These are phyloP conservation scores for Camelina laxa DNA, from an alignment of 345 rosid genomes.

Conservation along the genomic window DNA sequence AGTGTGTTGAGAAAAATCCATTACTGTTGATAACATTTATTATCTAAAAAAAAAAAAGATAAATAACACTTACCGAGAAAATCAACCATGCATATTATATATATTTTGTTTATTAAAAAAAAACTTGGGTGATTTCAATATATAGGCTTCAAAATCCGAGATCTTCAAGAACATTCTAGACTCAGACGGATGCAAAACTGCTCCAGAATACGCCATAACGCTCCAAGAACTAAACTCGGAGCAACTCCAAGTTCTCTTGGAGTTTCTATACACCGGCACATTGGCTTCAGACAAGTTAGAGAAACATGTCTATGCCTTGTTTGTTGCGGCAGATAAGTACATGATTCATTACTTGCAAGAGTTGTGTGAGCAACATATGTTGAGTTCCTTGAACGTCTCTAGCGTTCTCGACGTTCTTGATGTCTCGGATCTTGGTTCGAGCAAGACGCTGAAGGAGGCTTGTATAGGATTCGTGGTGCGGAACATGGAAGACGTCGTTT, in stretches of 20 bases:
- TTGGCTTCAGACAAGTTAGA: slow-evolving; percentile 55
- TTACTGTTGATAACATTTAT: not conserved
- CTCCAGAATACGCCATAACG: slow-evolving; percentile 56
- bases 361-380: slow-evolving; percentile 65
- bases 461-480: slow-evolving; percentile 58
- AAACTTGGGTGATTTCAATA: not conserved
- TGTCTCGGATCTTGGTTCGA: slow-evolving; percentile 61
- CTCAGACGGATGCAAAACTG: slow-evolving; percentile 69
- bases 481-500: slow-evolving; percentile 69
- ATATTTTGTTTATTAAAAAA: not conserved
- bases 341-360: slow-evolving; percentile 66
- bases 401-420: slow-evolving; percentile 69
- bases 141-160: slow-evolving; percentile 81
- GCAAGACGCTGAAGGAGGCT: slow-evolving; percentile 55
- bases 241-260: slow-evolving; percentile 73
- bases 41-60: not conserved
- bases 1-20: not conserved
- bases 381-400: slow-evolving; percentile 49
- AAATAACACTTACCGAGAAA: too few species aligned
- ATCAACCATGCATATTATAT: not conserved
- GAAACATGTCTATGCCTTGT: slow-evolving; percentile 59
- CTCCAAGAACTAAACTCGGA: slow-evolving; percentile 64
- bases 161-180: slow-evolving; percentile 76
- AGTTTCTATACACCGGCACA: slow-evolving; percentile 79
- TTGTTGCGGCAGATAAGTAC: slow-evolving; percentile 77